phyloP scores from a whole-genome alignment of 2,329 filamentous ascomycete genomes.

The Ceratocystis huliohia region DNA sequence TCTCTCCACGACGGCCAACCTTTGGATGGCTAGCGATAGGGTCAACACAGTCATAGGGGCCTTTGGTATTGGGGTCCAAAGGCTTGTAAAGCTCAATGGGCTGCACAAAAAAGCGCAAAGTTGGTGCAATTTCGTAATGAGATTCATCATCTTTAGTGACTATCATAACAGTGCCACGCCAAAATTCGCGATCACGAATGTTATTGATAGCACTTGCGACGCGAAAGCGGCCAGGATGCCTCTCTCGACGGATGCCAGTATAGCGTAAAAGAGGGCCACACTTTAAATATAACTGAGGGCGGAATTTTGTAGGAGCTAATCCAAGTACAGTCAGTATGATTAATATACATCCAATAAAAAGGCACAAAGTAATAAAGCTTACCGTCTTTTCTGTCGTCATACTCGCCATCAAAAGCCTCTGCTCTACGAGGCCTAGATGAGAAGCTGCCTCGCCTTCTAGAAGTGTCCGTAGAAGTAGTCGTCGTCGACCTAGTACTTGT shows the following conservation, averaged over 20 bases:
- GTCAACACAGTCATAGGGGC: conserved; percentile 71
- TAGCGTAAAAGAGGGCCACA: conserved; percentile 86
- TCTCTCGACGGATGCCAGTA: conserved; percentile 64
- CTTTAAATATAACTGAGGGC: conserved; percentile 70
- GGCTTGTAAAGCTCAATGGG: conserved; percentile 70
- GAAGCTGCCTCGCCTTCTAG: conserved; percentile 36
- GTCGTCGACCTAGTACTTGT: background rate
- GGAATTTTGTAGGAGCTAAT: conserved; percentile 57
- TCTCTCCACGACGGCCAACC: conserved; percentile 69
- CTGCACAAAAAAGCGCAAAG: conserved; percentile 72
- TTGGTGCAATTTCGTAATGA: conserved; percentile 66
- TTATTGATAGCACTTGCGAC: conserved; percentile 15
- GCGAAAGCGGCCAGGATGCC: conserved; percentile 31
- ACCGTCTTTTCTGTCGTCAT: conserved; percentile 47
- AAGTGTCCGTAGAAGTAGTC: conserved; percentile 6
- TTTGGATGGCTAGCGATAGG: conserved; percentile 81
- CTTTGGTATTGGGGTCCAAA: conserved; percentile 32
- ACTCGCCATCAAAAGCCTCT: conserved; percentile 54
- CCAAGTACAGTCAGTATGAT: background rate
- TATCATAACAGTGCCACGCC: conserved; percentile 92
- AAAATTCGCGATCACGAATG: conserved; percentile 56
- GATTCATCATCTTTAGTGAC: conserved; percentile 78
- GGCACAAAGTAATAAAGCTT: conserved; percentile 24
- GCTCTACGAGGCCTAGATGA: conserved; percentile 41
- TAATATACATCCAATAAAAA: background rate